These are phyloP conservation scores for Dendrobium chrysotoxum DNA, from an alignment of 106 monocot species.

Conservation along the genomic window DNA sequence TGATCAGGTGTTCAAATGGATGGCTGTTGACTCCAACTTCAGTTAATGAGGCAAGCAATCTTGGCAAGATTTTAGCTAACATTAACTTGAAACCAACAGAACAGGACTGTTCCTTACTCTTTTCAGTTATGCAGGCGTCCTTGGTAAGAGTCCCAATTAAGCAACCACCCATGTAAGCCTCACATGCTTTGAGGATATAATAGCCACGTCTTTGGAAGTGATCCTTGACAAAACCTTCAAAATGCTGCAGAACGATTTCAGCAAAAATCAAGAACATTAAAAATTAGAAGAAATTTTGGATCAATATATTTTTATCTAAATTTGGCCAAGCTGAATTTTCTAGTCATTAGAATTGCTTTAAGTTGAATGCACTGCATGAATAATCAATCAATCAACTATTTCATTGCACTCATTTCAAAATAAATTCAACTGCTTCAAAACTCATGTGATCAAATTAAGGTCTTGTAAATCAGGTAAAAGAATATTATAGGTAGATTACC, in stretches of 20 bases:
- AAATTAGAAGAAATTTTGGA: background rate
- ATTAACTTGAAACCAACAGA: constrained; percentile 78
- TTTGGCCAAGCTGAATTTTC: no score
- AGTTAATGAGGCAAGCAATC: constrained; percentile 27
- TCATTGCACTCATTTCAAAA: no score
- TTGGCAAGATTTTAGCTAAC: constrained; percentile 63
- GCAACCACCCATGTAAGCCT: constrained; percentile 56
- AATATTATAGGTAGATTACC: constrained; percentile 27
- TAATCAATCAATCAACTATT: no score
- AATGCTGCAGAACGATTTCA: constrained; percentile 41
- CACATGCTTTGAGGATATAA: constrained; percentile 68
- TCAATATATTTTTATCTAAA: no score
- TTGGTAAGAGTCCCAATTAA: constrained; percentile 52
- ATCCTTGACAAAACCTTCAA: constrained; percentile 59
- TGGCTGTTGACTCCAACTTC: constrained; percentile 47
- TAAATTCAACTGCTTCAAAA: no score
- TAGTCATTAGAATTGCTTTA: background rate
- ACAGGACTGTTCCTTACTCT: constrained; percentile 35
- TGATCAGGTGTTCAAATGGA: constrained; percentile 33
- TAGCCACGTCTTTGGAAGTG: constrained; percentile 49
- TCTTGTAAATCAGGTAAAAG: no score
- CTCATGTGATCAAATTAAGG: no score
- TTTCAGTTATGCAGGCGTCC: constrained; percentile 43
- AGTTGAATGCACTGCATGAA: background rate
- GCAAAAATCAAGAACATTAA: background rate